phyloP scores from a whole-genome alignment of 805 yeast genomes.

The Barnettozyma botsteinii region DNA sequence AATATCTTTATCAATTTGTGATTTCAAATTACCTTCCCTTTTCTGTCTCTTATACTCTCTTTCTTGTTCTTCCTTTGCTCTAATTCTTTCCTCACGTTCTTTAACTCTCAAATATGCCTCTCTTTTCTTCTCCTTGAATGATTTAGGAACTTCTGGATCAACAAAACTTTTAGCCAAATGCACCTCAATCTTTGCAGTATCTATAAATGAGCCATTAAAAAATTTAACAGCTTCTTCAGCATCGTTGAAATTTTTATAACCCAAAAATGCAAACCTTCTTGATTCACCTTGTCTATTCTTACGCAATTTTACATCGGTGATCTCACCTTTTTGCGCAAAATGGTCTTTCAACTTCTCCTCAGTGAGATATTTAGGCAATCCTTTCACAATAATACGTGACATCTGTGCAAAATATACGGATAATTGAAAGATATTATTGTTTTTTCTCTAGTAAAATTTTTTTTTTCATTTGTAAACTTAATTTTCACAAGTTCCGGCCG shows the following conservation, averaged over 20 bases:
- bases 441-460: background rate
- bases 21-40: conserved; percentile 22
- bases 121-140: conserved; percentile 48
- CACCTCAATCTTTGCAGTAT: conserved; percentile 76
- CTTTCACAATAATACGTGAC: conserved; percentile 91
- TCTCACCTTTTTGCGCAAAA: conserved; percentile 54
- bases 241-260: conserved; percentile 66
- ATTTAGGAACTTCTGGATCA: conserved; percentile 73
- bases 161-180: conserved; percentile 78
- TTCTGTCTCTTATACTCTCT: conserved; percentile 30
- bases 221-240: conserved; percentile 74
- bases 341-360: conserved; percentile 68
- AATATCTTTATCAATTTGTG: conserved; percentile 52
- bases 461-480: no score
- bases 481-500: background rate
- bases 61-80: conserved; percentile 35
- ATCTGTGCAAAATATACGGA: no score
- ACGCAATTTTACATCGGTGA: conserved; percentile 86
- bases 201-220: conserved; percentile 74
- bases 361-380: conserved; percentile 70
- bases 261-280: conserved; percentile 89
- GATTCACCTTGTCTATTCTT: conserved; percentile 79
- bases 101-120: conserved; percentile 43
- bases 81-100: conserved; percentile 44
- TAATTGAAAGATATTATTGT: no score